Percentiles rank a stretch among this genome's conserved stretches.
Evolutionary conservation across 2,329 filamentous ascomycete species (phyloP).

Genomic region (Aspergillus pseudoviridinutans): DNA sequence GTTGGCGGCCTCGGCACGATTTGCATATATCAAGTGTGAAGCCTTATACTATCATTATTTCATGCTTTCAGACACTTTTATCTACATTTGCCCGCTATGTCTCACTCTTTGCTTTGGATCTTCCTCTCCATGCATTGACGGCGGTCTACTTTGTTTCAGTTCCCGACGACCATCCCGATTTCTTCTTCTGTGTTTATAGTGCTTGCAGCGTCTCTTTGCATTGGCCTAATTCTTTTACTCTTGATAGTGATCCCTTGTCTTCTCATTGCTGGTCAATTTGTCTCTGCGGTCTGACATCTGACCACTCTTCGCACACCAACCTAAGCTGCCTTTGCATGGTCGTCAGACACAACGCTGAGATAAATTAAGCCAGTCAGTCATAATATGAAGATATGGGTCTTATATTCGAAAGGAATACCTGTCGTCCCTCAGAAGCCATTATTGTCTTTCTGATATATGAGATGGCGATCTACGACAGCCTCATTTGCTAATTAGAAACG

Average conservation of each 20-base stretch:
- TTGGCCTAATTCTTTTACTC: background rate
- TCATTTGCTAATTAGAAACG: too few species aligned
- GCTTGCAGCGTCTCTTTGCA: slow-evolving; percentile 1
- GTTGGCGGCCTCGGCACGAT: slow-evolving; percentile 17
- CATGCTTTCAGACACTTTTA: slow-evolving; percentile 12
- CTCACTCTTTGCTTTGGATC: background rate
- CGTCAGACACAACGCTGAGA: background rate
- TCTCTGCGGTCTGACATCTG: background rate
- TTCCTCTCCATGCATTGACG: background rate
- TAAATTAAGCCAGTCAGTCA: background rate
- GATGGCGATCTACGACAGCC: too few species aligned
- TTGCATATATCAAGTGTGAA: slow-evolving; percentile 19
- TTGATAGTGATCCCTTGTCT: background rate
- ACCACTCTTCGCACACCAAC: background rate
- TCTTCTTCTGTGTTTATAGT: background rate
- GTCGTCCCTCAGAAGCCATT: background rate
- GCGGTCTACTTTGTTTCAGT: background rate
- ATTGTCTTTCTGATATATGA: background rate
- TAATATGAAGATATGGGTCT: background rate
- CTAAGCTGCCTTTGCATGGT: background rate
- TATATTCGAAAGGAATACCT: background rate
- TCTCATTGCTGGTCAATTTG: background rate
- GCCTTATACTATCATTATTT: slow-evolving; percentile 3
- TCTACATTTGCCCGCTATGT: slow-evolving; percentile 1
- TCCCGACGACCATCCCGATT: background rate